Evolutionary conservation across 768 basidiomycete species (phyloP).

Genomic region (Agrocybe praecox): DNA sequence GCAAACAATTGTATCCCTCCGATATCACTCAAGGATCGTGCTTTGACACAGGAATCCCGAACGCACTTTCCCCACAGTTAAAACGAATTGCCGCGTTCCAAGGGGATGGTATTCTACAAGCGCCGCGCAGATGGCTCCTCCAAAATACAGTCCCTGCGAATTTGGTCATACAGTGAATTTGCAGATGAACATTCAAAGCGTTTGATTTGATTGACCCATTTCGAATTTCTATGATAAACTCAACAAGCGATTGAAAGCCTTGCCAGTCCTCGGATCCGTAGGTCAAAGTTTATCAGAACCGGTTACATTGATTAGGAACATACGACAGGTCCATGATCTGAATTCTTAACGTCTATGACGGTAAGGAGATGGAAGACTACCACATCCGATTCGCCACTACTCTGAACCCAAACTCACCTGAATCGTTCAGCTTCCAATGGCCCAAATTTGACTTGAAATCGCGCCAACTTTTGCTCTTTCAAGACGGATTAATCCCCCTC

Average conservation of each 20-base stretch:
- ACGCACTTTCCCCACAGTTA: constrained; percentile 44
- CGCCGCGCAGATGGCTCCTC: constrained; percentile 48
- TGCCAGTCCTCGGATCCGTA: constrained; percentile 45
- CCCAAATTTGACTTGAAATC: constrained; percentile 21
- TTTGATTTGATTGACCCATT: neutral
- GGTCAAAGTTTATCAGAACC: constrained; percentile 7
- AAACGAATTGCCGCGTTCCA: constrained; percentile 49
- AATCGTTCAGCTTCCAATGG: constrained; percentile 17
- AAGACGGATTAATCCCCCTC: constrained; percentile 29
- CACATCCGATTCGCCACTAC: constrained; percentile 44
- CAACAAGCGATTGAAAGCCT: constrained; percentile 42
- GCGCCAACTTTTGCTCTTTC: constrained; percentile 30
- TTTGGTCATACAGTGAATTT: constrained; percentile 43
- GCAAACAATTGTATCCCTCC: constrained; percentile 39
- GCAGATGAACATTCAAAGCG: neutral
- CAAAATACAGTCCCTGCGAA: constrained; percentile 30
- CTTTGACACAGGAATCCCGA: constrained; percentile 46
- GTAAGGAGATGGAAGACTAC: constrained; percentile 45
- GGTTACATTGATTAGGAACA: neutral
- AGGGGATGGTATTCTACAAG: constrained; percentile 51
- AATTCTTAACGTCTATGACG: constrained; percentile 42
- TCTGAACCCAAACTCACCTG: constrained; percentile 18
- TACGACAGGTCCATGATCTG: constrained; percentile 40
- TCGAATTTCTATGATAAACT: constrained; percentile 32
- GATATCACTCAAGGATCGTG: constrained; percentile 51